A percentile compares a stretch with the other conserved stretches of the same genome.
Conservation (phyloP, 2,329 filamentous ascomycete genomes). For the Claviceps spartinae region DNA sequence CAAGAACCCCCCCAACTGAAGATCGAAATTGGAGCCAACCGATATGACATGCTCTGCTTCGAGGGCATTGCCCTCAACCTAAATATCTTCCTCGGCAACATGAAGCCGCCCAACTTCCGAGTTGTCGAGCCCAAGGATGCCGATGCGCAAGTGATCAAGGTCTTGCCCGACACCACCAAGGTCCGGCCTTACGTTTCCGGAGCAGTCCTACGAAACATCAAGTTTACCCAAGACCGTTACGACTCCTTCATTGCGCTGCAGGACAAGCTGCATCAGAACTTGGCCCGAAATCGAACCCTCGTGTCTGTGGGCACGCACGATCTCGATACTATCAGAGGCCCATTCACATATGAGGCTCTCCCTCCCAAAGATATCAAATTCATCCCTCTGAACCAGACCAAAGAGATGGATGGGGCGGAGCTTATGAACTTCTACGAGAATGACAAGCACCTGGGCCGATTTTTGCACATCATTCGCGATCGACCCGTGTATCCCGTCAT, state of each 20-base stretch:
- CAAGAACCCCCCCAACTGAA: constrained; percentile 88
- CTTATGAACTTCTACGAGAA: constrained; percentile 93
- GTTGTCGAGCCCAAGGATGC: constrained; percentile 59
- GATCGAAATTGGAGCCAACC: constrained; percentile 95
- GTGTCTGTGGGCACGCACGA: constrained; percentile 98
- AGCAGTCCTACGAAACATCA: constrained; percentile 79
- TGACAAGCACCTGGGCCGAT: constrained; percentile 83
- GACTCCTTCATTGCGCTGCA: constrained; percentile 96
- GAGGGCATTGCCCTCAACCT: constrained; percentile 93
- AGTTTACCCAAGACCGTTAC: constrained; percentile 82
- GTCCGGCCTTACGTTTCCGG: constrained; percentile 82
- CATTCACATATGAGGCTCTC: constrained; percentile 92
- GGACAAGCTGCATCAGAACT: constrained; percentile 94
- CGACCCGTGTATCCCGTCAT: constrained; percentile 92
- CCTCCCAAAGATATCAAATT: constrained; percentile 89
- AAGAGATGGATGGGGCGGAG: constrained; percentile 75
- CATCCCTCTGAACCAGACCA: constrained; percentile 76
- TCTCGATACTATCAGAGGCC: constrained; percentile 80
- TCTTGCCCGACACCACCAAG: constrained; percentile 59
- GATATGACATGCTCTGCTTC: constrained; percentile 91
- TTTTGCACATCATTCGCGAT: constrained; percentile 87
- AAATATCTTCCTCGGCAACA: constrained; percentile 79
- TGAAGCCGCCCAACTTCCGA: constrained; percentile 64
- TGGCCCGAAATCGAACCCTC: constrained; percentile 81
- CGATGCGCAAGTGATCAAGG: constrained; percentile 66